Evolutionary conservation across 129 eudicot species (phyloP), one percentile per base, ranked within the genome.

Genomic region (Artemisia annua): DNA sequence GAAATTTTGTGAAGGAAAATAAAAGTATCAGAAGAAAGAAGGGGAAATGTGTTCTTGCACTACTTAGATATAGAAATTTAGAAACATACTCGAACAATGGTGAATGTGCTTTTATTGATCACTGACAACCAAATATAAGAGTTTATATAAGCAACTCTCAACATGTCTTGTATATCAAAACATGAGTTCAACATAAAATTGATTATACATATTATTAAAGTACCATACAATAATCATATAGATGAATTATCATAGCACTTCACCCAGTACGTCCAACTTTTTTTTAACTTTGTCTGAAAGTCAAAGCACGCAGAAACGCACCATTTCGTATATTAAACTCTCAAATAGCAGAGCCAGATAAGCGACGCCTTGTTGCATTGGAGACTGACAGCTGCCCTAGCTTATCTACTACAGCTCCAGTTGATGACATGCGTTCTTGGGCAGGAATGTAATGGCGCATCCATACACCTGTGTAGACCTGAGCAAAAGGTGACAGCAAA

Each of bases 391-490:
- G 84, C 84, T 94, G 88, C 28, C 96, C 99, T 7, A 94, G 89
- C 64, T 88, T 86, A 71, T 94, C 96, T n/a, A 64, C 78, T 11
- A 78, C 78, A 10, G 76, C 79, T 5, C 73, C 89, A 14, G 66
- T 55, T 16, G 87, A 24, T 46, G 78, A 71, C 84, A 70, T 85
- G 7, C 99, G 82, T 39, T 88, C 99, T 76, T 82, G 78, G 15
- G 84, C 87, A 15, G 97, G 89, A 83, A 57, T 67, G 67, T 86
- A 94, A 48, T 82, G 96, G 19, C 97, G 81, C 83, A 86, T 71
- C 99, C 99, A 94, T 43, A 72, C 91, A 28, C 99, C 99, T 22
- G 97, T 94, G 77, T 94, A 94, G 14, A 94, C 99, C 99, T 94
- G 74, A 52, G 72, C 16, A 55, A 11, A 4, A 48, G 9, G 66